phyloP scores from a whole-genome alignment of 305 asterid species.

The Fraxinus angustifolia region DNA sequence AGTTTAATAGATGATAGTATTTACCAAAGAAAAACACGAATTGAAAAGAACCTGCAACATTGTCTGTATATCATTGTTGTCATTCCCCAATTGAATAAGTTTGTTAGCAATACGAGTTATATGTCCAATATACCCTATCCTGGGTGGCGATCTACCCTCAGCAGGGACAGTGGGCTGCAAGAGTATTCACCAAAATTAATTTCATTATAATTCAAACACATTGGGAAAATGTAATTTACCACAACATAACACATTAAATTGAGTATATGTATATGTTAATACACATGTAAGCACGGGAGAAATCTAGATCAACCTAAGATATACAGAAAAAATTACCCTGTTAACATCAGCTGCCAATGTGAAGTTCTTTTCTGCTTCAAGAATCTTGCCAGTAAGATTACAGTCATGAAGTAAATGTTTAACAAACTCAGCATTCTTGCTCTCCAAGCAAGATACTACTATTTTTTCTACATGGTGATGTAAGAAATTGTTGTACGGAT shows the following conservation, averaged over 20 bases:
- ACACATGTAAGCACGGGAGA: neutral
- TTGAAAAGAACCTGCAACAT: constrained; percentile 60
- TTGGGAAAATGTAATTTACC: constrained; percentile 9
- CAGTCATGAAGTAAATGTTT: constrained; percentile 79
- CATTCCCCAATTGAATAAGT: constrained; percentile 68
- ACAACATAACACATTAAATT: constrained; percentile 2
- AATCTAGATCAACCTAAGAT: neutral
- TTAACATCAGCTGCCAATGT: constrained; percentile 42
- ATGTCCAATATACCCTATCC: constrained; percentile 92
- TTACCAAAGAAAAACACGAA: constrained; percentile 6
- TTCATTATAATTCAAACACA: neutral
- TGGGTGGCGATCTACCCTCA: constrained; percentile 70
- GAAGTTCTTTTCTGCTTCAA: constrained; percentile 71
- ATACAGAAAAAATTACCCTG: constrained; percentile 42
- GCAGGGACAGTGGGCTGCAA: constrained; percentile 75
- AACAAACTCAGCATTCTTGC: constrained; percentile 67
- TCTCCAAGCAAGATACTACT: constrained; percentile 73
- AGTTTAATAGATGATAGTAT: constrained; percentile 4
- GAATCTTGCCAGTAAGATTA: constrained; percentile 69
- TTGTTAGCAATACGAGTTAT: constrained; percentile 88
- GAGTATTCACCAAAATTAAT: constrained; percentile 17
- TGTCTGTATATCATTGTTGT: constrained; percentile 52
- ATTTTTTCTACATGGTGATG: constrained; percentile 84
- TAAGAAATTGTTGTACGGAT: constrained; percentile 89
- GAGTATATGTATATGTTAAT: neutral